Conservation (phyloP, 2,329 filamentous ascomycete genomes). For the Cladorrhinum sp. region DNA sequence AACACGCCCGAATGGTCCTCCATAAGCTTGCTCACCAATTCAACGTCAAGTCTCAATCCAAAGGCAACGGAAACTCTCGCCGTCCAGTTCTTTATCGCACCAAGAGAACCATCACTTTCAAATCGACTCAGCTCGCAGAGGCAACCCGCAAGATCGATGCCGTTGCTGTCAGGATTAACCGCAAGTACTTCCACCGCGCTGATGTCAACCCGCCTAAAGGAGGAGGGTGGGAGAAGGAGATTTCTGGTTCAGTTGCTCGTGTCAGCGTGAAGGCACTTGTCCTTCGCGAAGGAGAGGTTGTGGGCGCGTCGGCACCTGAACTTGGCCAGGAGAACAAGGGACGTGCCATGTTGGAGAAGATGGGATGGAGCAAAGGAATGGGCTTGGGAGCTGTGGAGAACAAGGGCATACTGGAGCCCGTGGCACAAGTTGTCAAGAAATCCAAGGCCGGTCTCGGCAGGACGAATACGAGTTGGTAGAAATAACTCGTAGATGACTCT, state of each 20-base stretch:
- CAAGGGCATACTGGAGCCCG: slow-evolving; percentile 82
- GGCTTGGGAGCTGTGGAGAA: slow-evolving; percentile 78
- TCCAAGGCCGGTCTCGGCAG: slow-evolving; percentile 77
- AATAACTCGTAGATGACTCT: background rate
- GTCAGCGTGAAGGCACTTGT: slow-evolving; percentile 43
- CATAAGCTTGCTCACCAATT: slow-evolving; percentile 76
- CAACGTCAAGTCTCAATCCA: slow-evolving; percentile 79
- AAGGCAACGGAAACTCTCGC: slow-evolving; percentile 67
- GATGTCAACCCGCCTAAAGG: slow-evolving; percentile 37
- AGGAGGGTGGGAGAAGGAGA: slow-evolving; percentile 9
- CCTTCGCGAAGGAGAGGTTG: slow-evolving; percentile 81
- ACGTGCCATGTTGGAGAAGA: slow-evolving; percentile 86
- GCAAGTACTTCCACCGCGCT: slow-evolving; percentile 55
- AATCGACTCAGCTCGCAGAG: slow-evolving; percentile 51
- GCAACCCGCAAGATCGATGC: slow-evolving; percentile 48
- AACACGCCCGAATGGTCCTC: slow-evolving; percentile 69
- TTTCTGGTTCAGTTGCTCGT: slow-evolving; percentile 21
- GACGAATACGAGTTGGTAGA: slow-evolving; percentile 4
- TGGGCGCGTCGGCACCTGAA: slow-evolving; percentile 81
- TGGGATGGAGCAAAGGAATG: slow-evolving; percentile 91
- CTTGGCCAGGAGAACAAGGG: slow-evolving; percentile 80
- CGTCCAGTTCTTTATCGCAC: slow-evolving; percentile 78
- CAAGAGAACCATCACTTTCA: slow-evolving; percentile 58
- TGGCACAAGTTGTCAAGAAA: slow-evolving; percentile 83
- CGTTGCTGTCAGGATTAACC: slow-evolving; percentile 44